Evolutionary conservation across 768 basidiomycete species (phyloP), one percentile per base, ranked within the genome.

Genomic region (Boletus sp.): DNA sequence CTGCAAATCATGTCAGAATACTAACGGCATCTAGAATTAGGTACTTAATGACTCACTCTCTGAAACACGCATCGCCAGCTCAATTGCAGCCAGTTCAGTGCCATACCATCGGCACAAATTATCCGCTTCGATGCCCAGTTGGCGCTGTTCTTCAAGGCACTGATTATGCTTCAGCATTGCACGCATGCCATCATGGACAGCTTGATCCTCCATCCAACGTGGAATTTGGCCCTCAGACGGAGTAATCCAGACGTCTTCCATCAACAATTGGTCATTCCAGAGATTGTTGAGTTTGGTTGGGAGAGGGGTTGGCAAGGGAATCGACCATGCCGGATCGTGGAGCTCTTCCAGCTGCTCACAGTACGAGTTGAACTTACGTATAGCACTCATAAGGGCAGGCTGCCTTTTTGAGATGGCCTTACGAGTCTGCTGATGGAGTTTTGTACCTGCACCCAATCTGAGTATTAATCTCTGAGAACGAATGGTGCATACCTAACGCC

Each of bases 21-120:
- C n/a, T n/a, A n/a, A n/a, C n/a, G 36, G 12, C 36, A 37, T 37
- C 36, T 37, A 8, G 36, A 37, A 37, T 37, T 37, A 8, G 36
- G 36, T 37, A 15, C 36, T 37, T 39, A 39, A 39, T 10, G n/a
- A 59, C 62, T 42, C 49, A 67, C 66, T 51, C 15, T 39, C 29
- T 5, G 66, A 36, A 17, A 18, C 42, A 1, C 30, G 24, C 12
- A 67, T 24, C 28, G 63, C 24, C 32, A 57, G 51, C 35, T 67
- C 70, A 49, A 49, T 14, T 49, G 30, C 14, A 60, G 40, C 47
- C 59, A 30, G 42, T 20, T 42, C 41, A 20, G n/a, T 12, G 20
- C 41, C 41, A 42, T 42, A 42, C 41, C 41, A 42, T 9, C 20
- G 41, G 41, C 41, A 42, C 41, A 42, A 10, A 24, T 42, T 24